These are phyloP conservation scores for Phlegmacium glaucopus DNA, from an alignment of 768 basidiomycete genomes.

Conservation along the genomic window DNA sequence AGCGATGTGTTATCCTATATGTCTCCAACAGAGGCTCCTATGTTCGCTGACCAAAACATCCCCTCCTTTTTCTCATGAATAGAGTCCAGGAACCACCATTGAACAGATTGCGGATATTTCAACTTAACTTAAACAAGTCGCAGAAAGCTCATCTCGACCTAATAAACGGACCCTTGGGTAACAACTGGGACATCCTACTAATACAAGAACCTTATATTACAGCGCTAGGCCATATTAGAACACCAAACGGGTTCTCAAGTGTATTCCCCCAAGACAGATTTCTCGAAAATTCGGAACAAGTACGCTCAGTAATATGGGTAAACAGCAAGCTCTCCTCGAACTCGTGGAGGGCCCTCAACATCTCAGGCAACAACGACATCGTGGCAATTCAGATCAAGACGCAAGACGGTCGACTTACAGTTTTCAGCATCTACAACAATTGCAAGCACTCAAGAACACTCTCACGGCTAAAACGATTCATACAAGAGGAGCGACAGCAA, in stretches of 20 bases:
- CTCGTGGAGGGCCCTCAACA: slow-evolving; percentile 15
- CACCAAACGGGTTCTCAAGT: slow-evolving; percentile 8
- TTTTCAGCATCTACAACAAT: slow-evolving; percentile 23
- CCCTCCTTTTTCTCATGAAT: neutral
- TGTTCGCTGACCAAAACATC: neutral
- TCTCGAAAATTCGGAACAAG: neutral
- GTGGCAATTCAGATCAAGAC: slow-evolving; percentile 16
- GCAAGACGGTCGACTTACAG: slow-evolving; percentile 8
- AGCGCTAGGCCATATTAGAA: slow-evolving; percentile 9
- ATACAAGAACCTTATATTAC: slow-evolving; percentile 39
- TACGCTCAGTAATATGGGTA: slow-evolving; percentile 15
- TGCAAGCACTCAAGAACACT: slow-evolving; percentile 8
- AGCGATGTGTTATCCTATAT: too few species aligned
- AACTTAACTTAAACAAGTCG: slow-evolving; percentile 13
- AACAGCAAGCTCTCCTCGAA: slow-evolving; percentile 6
- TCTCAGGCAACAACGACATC: slow-evolving; percentile 15
- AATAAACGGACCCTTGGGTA: slow-evolving; percentile 5
- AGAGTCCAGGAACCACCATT: neutral
- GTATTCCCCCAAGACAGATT: slow-evolving; percentile 11
- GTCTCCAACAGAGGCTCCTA: neutral
- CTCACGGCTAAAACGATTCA: neutral
- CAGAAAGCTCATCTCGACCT: slow-evolving; percentile 10
- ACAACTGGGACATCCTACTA: slow-evolving; percentile 27
- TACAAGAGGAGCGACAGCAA: neutral
- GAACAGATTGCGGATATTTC: slow-evolving; percentile 11